Evolutionary conservation across 306 rosid species (phyloP), one percentile per base, ranked within the genome.

Genomic region (Canavalia gladiata): DNA sequence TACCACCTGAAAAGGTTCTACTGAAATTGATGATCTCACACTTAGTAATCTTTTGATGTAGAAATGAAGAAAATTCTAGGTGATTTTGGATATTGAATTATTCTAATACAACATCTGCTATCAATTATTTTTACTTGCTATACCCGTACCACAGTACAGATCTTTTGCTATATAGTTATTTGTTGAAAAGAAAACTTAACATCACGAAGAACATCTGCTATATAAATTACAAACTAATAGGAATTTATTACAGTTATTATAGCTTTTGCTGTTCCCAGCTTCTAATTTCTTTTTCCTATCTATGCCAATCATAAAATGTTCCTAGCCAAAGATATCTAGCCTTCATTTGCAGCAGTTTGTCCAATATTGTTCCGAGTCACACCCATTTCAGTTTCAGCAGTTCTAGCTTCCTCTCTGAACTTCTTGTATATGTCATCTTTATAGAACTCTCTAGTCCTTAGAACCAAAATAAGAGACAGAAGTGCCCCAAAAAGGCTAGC

Each of bases 391-490:
- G 66, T 37, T 58, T 79, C 87, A 28, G 4, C 47, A 64, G 2
- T 45, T 57, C 3, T 37, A 31, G 12, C 58, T 65, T 85, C 89
- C 2, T 87, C 87, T 64, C 82, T 77, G 9, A 87, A 89, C 67
- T 72, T 89, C 87, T 87, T 60, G 46, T 87, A 89, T 39, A 89
- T 83, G 29, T 85, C 90, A 67, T 86, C 55, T 78, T 54, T 81
- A 67, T 89, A 89, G 5, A 89, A 89, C 42, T 75, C 72, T 54
- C 88, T 83, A 6, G 93, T 87, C 77, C 93, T 83, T 4, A 51
- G 18, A 52, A 87, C 90, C 75, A 89, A 78, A 67, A 81, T 62
- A 13, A 89, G 68, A 1, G 92, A 89, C 60, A 85, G 85, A 5
- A 87, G 18, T 12, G 86, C 86, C n/a, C 90, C 92, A 75, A 87